Base-by-base conservation (phyloP, 805 yeast genomes). In the Suhomyces faveliae region DNA sequence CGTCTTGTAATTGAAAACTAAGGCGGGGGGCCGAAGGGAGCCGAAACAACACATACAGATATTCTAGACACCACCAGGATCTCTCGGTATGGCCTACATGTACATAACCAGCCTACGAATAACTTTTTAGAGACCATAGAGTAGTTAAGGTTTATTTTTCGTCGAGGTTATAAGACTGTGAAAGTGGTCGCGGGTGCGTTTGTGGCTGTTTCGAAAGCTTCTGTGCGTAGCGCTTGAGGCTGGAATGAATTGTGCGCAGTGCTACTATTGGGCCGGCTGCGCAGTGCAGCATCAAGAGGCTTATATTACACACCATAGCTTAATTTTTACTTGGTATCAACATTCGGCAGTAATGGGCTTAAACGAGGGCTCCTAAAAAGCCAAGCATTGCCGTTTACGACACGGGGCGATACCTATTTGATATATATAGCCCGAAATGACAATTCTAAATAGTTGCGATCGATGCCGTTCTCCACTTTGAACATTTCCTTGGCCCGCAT, bases 211-310 rank as follows among this genome's bases (percentile, higher is more conserved):
- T 33, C 37, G 12, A 40, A 40, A 15, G 30, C 42, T 23, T 40
- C 42, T 40, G 21, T 40, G 33, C 33, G 40, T 37, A 11, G 40
- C 40, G 40, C 40, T 37, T 37, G 5, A 37, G 24, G 15, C 20
- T 21, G 40, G 40, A 37, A 37, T 37, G 40, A 20, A 19, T 11
- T 9, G 8, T 37, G 40, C 24, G 40, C 20, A 21, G 40, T 37
- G 40, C 23, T 15, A 15, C 21, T 33, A 15, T 33, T 33, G 30
- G 21, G n/a, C 37, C 37, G 37, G 37, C 37, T 33, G 21, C 21
- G 12, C 12, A 15, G 6, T 9, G 37, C 37, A 33, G 37, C n/a
- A 33, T 33, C 21, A 15, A 15, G 21, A 33, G 21, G 3, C 21
- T 33, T 8, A 20, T 33, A 17, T 33, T 33, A 33, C 37, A 4